These are phyloP conservation scores for Aaosphaeria pasadenensis DNA, from an alignment of 2,329 filamentous ascomycete species.

Conservation along the genomic window DNA sequence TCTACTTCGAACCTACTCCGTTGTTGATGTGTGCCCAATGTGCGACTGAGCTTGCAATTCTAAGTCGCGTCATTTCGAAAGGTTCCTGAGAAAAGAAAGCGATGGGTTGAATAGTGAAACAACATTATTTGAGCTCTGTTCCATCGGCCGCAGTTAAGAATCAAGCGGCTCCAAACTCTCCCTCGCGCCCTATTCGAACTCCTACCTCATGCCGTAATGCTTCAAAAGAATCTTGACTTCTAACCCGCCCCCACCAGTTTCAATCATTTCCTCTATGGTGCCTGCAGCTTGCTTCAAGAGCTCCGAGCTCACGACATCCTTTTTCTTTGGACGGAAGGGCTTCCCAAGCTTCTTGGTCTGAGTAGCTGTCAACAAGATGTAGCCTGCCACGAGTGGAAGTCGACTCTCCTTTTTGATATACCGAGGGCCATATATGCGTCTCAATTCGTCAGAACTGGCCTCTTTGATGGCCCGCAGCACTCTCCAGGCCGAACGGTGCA, in stretches of 20 bases:
- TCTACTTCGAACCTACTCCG: too few species aligned
- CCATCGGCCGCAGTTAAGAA: too few species aligned
- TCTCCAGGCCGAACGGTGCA: slow-evolving; percentile 20
- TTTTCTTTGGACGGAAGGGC: slow-evolving; percentile 5
- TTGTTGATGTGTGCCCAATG: too few species aligned
- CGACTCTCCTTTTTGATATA: slow-evolving; percentile 39
- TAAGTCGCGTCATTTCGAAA: too few species aligned
- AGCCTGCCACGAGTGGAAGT: slow-evolving; percentile 40
- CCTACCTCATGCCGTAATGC: neutral
- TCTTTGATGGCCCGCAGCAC: slow-evolving; percentile 32
- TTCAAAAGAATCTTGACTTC: neutral
- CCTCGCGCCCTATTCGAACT: too few species aligned
- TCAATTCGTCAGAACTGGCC: slow-evolving; percentile 26
- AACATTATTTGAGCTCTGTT: too few species aligned
- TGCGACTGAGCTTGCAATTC: too few species aligned
- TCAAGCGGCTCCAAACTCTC: too few species aligned
- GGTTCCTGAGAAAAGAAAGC: too few species aligned
- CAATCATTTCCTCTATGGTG: slow-evolving; percentile 4
- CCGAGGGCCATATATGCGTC: slow-evolving; percentile 21
- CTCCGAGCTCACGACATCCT: slow-evolving; percentile 4
- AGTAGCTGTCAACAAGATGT: slow-evolving; percentile 34
- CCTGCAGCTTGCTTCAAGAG: slow-evolving; percentile 5
- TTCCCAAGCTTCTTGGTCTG: slow-evolving; percentile 5
- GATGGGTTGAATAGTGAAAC: too few species aligned
- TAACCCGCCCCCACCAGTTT: slow-evolving; percentile 1